A percentile compares a stretch with the other conserved stretches of the same genome.
Evolutionary conservation across 306 rosid species (phyloP).

Genomic region (Mimosa bimucronata): DNA sequence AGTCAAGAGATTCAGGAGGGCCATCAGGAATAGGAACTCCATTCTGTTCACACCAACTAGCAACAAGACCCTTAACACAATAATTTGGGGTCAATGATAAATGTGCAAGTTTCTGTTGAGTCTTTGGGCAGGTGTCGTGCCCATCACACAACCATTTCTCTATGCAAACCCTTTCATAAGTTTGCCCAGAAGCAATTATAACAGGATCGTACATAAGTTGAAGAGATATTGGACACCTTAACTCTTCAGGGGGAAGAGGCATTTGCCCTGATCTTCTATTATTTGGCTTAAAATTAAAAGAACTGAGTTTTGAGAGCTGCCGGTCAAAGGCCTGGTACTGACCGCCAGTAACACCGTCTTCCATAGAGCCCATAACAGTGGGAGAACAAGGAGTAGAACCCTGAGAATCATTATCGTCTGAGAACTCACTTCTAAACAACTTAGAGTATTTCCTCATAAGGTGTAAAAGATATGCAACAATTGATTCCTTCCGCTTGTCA

Average conservation of each 20-base stretch:
- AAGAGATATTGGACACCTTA: slow-evolving; percentile 95
- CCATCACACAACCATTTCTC: slow-evolving; percentile 96
- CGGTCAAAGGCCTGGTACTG: slow-evolving; percentile 73
- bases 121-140: slow-evolving; percentile 88
- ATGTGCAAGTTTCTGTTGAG: slow-evolving; percentile 75
- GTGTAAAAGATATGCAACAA: slow-evolving; percentile 88
- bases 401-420: slow-evolving; percentile 93
- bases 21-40: slow-evolving; percentile 81
- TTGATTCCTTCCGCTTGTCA: slow-evolving; percentile 96
- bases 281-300: slow-evolving; percentile 69
- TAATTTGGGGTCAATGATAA: slow-evolving; percentile 92
- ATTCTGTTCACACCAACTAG: slow-evolving; percentile 95
- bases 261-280: slow-evolving; percentile 65
- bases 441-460: slow-evolving; percentile 97
- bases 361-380: slow-evolving; percentile 70
- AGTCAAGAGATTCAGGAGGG: slow-evolving; percentile 89
- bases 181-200: slow-evolving; percentile 94
- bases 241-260: slow-evolving; percentile 86
- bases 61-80: slow-evolving; percentile 94
- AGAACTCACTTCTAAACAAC: slow-evolving; percentile 85
- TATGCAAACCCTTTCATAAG: slow-evolving; percentile 90
- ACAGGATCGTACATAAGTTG: slow-evolving; percentile 97
- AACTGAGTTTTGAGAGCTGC: slow-evolving; percentile 75
- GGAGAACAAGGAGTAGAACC: slow-evolving; percentile 99
- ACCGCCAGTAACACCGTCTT: slow-evolving; percentile 55